Evolutionary conservation across 768 basidiomycete genomes (phyloP).

Genomic region (Suillus sp.): DNA sequence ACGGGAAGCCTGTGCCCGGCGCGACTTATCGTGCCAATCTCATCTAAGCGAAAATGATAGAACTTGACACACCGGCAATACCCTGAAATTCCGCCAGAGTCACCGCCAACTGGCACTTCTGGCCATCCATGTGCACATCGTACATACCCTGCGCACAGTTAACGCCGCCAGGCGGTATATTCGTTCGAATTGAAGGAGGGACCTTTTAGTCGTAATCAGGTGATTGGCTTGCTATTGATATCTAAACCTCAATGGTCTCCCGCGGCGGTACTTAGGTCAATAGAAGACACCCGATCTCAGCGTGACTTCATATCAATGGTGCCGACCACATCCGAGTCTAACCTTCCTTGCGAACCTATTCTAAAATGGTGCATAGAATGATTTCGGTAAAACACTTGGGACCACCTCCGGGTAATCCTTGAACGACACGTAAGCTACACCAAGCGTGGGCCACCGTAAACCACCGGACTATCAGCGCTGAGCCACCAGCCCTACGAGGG

Average conservation of each 20-base stretch:
- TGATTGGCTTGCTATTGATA: conserved; percentile 13
- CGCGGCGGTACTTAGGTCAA: conserved; percentile 32
- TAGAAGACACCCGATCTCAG: conserved; percentile 30
- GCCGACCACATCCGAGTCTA: conserved; percentile 9
- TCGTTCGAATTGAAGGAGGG: not conserved
- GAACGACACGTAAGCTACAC: conserved; percentile 4
- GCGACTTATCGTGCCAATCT: conserved; percentile 24
- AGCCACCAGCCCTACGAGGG: not conserved
- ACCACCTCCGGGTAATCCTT: not conserved
- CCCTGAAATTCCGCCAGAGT: conserved; percentile 16
- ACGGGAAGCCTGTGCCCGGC: not conserved
- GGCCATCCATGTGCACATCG: not conserved
- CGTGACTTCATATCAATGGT: conserved; percentile 19
- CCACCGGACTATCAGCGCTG: conserved; percentile 24
- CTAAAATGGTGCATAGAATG: not conserved
- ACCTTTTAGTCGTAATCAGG: not conserved
- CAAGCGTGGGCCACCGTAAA: conserved; percentile 18
- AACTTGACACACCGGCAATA: conserved; percentile 14
- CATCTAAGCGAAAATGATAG: conserved; percentile 36
- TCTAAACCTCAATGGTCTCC: conserved; percentile 21
- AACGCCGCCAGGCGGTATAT: not conserved
- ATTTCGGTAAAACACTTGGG: conserved; percentile 5
- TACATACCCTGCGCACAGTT: not conserved
- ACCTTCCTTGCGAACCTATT: conserved; percentile 1
- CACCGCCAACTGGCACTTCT: not conserved